A percentile compares a stretch with the other conserved stretches of the same genome.
These are phyloP conservation scores for Chlorella sp. DNA, from an alignment of 139 green algal genomes.

Conservation along the genomic window DNA sequence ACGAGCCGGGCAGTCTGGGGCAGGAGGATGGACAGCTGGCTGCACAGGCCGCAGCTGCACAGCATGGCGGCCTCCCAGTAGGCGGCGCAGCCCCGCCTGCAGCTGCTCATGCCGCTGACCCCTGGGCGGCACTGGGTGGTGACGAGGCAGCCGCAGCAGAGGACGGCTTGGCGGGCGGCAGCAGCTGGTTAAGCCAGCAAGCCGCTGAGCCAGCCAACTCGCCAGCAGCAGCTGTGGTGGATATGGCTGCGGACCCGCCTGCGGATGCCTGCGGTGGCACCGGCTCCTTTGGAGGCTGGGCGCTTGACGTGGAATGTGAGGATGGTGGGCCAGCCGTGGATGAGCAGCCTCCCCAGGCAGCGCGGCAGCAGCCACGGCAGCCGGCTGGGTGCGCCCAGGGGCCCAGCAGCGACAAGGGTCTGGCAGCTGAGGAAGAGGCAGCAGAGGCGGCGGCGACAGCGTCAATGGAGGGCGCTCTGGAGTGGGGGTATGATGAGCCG, in stretches of 20 bases:
- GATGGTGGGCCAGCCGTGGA: too few species aligned
- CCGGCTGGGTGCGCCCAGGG: too few species aligned
- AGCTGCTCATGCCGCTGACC: background rate
- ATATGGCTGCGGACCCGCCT: too few species aligned
- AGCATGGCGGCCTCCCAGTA: background rate
- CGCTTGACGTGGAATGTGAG: too few species aligned
- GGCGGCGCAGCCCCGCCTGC: background rate
- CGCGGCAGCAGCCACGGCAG: too few species aligned
- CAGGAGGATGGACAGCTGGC: background rate
- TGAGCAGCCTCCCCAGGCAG: too few species aligned
- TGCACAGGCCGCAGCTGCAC: background rate
- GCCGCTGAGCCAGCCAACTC: background rate
- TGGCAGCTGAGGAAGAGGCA: too few species aligned
- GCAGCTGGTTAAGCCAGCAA: background rate
- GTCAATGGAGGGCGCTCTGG: background rate
- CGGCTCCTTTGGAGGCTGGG: too few species aligned
- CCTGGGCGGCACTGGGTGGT: constrained; percentile 15
- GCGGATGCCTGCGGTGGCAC: too few species aligned
- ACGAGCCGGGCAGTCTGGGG: background rate
- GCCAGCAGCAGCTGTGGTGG: too few species aligned
- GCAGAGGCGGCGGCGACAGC: background rate
- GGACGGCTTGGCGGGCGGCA: too few species aligned
- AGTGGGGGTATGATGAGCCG: constrained; percentile 16
- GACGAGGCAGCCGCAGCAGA: background rate
- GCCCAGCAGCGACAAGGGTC: too few species aligned